Conservation (phyloP, 2,329 filamentous ascomycete species). For the Raffaelea arxii region DNA sequence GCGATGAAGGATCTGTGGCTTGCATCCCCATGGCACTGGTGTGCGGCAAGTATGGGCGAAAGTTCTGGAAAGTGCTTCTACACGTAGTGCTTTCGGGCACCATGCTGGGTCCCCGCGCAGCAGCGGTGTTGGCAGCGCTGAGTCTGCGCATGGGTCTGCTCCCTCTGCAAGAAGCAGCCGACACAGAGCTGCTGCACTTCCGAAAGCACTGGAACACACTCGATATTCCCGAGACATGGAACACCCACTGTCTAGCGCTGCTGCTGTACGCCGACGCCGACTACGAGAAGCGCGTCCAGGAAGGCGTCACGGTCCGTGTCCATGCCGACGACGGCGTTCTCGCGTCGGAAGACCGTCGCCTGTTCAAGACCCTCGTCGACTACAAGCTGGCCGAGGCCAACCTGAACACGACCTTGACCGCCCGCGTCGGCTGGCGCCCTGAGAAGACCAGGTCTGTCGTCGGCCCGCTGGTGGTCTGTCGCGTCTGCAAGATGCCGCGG, state of each 20-base stretch:
- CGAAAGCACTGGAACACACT: conserved; percentile 35
- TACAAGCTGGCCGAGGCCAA: conserved; percentile 38
- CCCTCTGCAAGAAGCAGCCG: conserved; percentile 28
- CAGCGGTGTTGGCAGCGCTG: conserved; percentile 36
- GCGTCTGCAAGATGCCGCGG: conserved; percentile 30
- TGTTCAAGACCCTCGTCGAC: conserved; percentile 34
- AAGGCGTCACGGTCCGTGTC: conserved; percentile 9
- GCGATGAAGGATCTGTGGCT: conserved; percentile 19
- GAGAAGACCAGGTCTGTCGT: conserved; percentile 30
- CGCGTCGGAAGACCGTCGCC: conserved; percentile 25
- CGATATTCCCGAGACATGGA: conserved; percentile 40
- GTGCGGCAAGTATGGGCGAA: conserved; percentile 20
- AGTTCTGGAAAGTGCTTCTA: conserved; percentile 39
- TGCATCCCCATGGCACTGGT: conserved; percentile 34
- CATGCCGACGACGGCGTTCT: conserved; percentile 14
- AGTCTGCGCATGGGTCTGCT: conserved; percentile 37
- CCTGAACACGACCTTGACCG: conserved; percentile 31
- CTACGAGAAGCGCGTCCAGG: conserved; percentile 3
- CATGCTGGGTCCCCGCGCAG: conserved; percentile 31
- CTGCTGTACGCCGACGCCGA: conserved; percentile 35
- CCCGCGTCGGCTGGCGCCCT: conserved; percentile 34
- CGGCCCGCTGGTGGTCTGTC: conserved; percentile 32
- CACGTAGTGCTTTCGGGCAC: conserved; percentile 39
- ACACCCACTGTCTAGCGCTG: conserved; percentile 31
- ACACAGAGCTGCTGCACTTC: conserved; percentile 28